Base-by-base conservation (phyloP, 371 early-diverging fungal genomes). In the Apophysomyces ossiformis region DNA sequence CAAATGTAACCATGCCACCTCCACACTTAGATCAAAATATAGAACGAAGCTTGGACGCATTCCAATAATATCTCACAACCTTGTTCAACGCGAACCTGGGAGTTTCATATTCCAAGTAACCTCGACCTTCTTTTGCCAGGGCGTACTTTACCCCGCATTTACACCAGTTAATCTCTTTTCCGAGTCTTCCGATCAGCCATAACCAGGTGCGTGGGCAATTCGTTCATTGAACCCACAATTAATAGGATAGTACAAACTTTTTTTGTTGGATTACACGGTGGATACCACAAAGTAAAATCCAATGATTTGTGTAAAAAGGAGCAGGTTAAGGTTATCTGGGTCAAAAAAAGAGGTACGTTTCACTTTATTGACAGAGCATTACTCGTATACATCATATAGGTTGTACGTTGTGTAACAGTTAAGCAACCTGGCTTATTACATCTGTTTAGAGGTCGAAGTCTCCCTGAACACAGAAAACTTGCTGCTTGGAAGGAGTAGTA, bases 401-500 rank as follows among this genome's bases (percentile, higher is more conserved):
- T 21, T 8, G 54, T 50, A 50, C 54, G 2, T 18, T 50, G 54
- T 60, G 37, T 39, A 41, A 41, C 39, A 12, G 7, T 58, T 60
- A 60, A 37, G 60, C 60, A 37, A 41, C 39, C 15, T 26, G 61
- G 13, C 32, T 44, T 43, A 47, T n/a, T n/a, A n/a, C 3, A 21
- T 7, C 21, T 50, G 21, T 21, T 61, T 61, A 32, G 46, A 61
- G 26, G 36, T 7, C n/a, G 46, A 36, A 43, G 9, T 50, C 5
- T 50, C 47, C 67, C 26, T 67, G 32, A 21, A 67, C 35, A 39
- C 67, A 67, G 12, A 61, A 62, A 15, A 67, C 67, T 62, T 67
- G 45, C 57, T 61, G 57, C 5, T 58, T 46, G 8, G 45, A 62
- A 9, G 67, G 62, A 2, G 62, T 57, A 44, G 47, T 57, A 12